Base-by-base conservation (phyloP, 331 rosid genomes). In the Saraca asoca region DNA sequence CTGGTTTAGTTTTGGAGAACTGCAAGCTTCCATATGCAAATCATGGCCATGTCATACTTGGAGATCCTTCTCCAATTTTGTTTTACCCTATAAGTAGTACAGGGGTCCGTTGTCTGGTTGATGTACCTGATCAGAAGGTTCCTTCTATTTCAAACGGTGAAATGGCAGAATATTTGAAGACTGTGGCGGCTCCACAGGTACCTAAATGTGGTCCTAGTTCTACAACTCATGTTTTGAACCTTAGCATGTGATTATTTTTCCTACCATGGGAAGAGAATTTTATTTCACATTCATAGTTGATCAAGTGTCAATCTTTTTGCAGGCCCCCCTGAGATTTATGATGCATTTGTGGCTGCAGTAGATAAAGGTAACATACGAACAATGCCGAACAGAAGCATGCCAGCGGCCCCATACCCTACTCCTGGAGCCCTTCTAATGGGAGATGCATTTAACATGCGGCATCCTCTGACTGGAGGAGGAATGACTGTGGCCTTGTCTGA, bases 381-480 rank as follows among this genome's bases (percentile, higher is more conserved):
- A 74, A 92, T 92, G 98, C 95, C 98, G 50, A 92, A 89, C 71
- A 82, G 98, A 84, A 89, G 95, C 89, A 89, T 92, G 96, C 96
- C 96, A 9, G 98, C 98, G 2, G 85, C 85, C 75, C 96, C 98
- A 61, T 60, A 80, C 59, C 95, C 96, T 50, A 89, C 98, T 18
- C 96, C 95, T 1, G 98, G 98, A 73, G 98, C 98, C 54, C 77
- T 92, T 64, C 61, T 92, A 51, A 89, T 92, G 98, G 95, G 98
- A 43, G 98, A 92, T 71, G 98, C 98, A 44, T 89, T 92, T 81
- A 92, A 92, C 75, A 92, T 92, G 98, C 98, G 96, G 57, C 98
- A 89, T 73, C 98, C 98, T 42, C 81, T 92, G 13, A 92, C 98
- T 0, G 96, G 98, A 16, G 98, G 98, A 20, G 96, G 98, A 66